Percentiles rank a stretch among this genome's conserved stretches.
phyloP scores from a whole-genome alignment of 352 stramenopile species.

The Albugo candida region DNA sequence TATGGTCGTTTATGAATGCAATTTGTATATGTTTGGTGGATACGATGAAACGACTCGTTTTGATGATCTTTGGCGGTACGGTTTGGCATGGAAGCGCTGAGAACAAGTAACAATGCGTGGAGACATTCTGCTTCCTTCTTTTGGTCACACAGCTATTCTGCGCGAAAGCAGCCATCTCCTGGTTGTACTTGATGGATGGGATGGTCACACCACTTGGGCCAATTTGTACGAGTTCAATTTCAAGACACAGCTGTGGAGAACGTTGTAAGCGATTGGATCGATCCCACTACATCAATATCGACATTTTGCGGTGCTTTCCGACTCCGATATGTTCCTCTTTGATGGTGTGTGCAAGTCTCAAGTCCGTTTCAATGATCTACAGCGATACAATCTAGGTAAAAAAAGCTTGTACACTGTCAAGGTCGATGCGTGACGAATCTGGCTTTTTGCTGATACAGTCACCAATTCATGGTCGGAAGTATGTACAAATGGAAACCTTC shows the following conservation, averaged over 20 bases:
- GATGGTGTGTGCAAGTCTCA: conserved; percentile 79
- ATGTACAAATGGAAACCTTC: conserved; percentile 57
- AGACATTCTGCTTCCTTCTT: conserved; percentile 36
- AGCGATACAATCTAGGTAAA: conserved; percentile 44
- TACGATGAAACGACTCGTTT: conserved; percentile 71
- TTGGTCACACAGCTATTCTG: conserved; percentile 69
- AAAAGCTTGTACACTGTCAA: too few relatives aligned
- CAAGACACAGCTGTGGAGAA: conserved; percentile 39
- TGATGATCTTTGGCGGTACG: conserved; percentile 66
- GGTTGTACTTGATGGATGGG: conserved; percentile 75
- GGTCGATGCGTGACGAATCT: too few relatives aligned
- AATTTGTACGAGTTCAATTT: conserved; percentile 69
- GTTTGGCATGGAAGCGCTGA: conserved; percentile 35
- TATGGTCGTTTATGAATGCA: conserved; percentile 59
- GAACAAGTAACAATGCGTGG: conserved; percentile 23
- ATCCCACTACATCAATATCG: conserved; percentile 62
- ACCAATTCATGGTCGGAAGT: conserved; percentile 76
- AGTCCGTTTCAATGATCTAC: conserved; percentile 73
- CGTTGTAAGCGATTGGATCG: conserved; percentile 27
- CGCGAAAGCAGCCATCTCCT: conserved; percentile 40
- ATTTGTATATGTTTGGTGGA: conserved; percentile 77
- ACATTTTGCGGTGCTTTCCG: conserved; percentile 67
- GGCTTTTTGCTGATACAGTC: conserved; percentile 12
- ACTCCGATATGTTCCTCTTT: conserved; percentile 78
- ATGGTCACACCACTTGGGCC: conserved; percentile 69